Evolutionary conservation across 179 eudicot genomes (phyloP).

Genomic region (Silene vulgaris): DNA sequence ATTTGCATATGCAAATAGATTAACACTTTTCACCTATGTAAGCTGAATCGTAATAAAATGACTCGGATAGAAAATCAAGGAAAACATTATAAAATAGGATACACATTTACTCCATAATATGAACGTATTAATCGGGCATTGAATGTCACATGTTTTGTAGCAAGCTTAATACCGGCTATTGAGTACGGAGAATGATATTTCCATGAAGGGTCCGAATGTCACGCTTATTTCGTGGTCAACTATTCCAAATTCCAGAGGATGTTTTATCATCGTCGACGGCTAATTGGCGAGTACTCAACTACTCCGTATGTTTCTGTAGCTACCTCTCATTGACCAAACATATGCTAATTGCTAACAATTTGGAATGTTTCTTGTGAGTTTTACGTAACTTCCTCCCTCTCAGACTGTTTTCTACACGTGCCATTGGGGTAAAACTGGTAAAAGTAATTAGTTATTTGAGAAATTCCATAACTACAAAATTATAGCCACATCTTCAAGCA

Average conservation of each 20-base stretch:
- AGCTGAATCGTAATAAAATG: no score
- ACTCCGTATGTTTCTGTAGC: background rate
- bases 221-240: constrained; percentile 1
- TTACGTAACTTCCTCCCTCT: no score
- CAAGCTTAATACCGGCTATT: background rate
- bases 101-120: no score
- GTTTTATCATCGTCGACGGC: background rate
- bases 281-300: background rate
- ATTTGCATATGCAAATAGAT: no score
- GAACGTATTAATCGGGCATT: background rate
- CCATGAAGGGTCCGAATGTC: background rate
- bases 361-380: constrained; percentile 5
- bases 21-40: no score
- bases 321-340: background rate
- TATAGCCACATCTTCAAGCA: background rate
- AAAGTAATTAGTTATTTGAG: background rate
- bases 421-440: background rate
- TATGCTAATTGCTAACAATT: background rate
- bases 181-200: background rate
- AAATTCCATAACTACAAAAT: background rate
- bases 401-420: background rate
- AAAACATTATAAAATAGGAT: no score
- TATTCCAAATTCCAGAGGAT: background rate
- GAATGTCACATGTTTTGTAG: background rate
- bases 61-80: no score